Evolutionary conservation across 116 monocot genomes (phyloP).

Genomic region (Cymodocea nodosa): DNA sequence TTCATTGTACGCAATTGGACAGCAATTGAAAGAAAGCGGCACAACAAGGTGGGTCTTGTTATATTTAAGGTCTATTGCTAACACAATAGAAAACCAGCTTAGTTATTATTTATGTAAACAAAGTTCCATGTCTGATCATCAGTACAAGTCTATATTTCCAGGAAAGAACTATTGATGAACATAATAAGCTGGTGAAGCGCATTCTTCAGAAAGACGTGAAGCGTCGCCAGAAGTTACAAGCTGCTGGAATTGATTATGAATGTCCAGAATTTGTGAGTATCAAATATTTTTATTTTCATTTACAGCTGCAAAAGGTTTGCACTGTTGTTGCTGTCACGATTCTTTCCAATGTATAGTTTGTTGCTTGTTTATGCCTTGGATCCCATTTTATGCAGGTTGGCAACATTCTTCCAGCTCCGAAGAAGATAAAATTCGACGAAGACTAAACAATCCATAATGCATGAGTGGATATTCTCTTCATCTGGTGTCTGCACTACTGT

Average conservation of each 20-base stretch:
- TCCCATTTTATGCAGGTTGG: slow-evolving; percentile 6
- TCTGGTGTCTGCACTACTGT: too few species aligned
- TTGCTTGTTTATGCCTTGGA: background rate
- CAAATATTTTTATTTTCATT: background rate
- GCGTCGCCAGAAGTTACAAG: slow-evolving; percentile 50
- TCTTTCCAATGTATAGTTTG: background rate
- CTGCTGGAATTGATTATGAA: slow-evolving; percentile 83
- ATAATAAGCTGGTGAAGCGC: slow-evolving; percentile 46
- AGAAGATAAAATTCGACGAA: slow-evolving; percentile 14
- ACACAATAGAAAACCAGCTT: background rate
- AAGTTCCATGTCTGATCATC: background rate
- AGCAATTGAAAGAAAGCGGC: slow-evolving; percentile 42
- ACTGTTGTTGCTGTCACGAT: background rate
- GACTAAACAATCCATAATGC: background rate
- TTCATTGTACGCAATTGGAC: slow-evolving; percentile 25
- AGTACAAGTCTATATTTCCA: slow-evolving; percentile 6
- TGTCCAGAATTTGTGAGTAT: slow-evolving; percentile 81
- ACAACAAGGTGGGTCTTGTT: slow-evolving; percentile 48
- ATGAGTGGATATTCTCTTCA: background rate
- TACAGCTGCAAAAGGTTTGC: background rate
- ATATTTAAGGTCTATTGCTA: background rate
- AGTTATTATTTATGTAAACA: too few species aligned
- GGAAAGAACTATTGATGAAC: slow-evolving; percentile 72
- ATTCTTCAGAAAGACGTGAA: slow-evolving; percentile 60
- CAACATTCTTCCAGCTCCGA: slow-evolving; percentile 4